phyloP scores from a whole-genome alignment of 108 stramenopile species.

The Bacterosira constricta region DNA sequence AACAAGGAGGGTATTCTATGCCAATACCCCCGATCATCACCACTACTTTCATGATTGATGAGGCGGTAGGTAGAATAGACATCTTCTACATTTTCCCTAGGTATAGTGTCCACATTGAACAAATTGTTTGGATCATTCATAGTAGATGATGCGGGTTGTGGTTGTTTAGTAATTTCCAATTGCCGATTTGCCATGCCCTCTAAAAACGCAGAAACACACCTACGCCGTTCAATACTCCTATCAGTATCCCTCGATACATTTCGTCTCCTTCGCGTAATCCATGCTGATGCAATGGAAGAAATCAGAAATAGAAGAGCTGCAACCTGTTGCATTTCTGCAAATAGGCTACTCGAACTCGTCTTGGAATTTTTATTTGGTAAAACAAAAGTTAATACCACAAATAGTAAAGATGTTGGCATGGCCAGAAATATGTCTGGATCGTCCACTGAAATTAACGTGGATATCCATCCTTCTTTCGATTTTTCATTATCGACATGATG shows the following conservation, averaged over 20 bases:
- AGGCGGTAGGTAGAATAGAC: slow-evolving; percentile 78
- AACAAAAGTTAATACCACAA: slow-evolving; percentile 18
- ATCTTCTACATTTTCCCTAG: slow-evolving; percentile 49
- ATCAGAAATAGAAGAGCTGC: slow-evolving; percentile 32
- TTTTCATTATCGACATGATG: not conserved
- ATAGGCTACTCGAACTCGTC: not conserved
- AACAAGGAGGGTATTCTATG: slow-evolving; percentile 68
- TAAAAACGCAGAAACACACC: slow-evolving; percentile 43
- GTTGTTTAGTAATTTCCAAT: not conserved
- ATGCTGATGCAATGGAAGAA: slow-evolving; percentile 19
- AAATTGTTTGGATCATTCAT: not conserved
- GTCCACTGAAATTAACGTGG: slow-evolving; percentile 1
- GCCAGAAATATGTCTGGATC: slow-evolving; percentile 31
- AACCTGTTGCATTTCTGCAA: slow-evolving; percentile 18
- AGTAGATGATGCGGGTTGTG: not conserved
- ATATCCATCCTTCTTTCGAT: not conserved
- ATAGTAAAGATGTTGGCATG: slow-evolving; percentile 15
- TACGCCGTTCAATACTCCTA: slow-evolving; percentile 36
- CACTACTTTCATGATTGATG: not conserved
- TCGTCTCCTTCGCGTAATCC: slow-evolving; percentile 25
- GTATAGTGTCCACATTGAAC: slow-evolving; percentile 21
- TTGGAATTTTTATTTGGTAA: slow-evolving; percentile 1
- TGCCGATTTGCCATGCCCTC: slow-evolving; percentile 25
- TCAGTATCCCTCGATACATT: slow-evolving; percentile 35
- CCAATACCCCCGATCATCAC: slow-evolving; percentile 46